phyloP scores from a whole-genome alignment of 345 rosid genomes.

The Eucalyptus regnans region DNA sequence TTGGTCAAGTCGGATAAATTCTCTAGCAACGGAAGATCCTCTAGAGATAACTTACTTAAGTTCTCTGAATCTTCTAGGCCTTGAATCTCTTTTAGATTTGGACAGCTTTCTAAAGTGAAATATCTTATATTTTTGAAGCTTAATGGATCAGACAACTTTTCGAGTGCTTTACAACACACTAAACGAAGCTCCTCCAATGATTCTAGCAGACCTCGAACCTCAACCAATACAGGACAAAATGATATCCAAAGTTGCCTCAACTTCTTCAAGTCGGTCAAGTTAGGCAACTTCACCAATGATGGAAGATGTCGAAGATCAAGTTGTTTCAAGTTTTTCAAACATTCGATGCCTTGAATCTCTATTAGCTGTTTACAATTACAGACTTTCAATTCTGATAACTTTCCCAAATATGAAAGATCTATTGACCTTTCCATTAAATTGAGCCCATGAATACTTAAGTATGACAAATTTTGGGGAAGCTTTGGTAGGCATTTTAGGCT shows the following conservation, averaged over 20 bases:
- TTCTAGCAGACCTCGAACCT: accelerated
- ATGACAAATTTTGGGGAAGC: not conserved
- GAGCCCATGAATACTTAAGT: not conserved
- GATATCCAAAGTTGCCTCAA: not conserved
- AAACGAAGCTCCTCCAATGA: not conserved
- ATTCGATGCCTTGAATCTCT: too few species aligned
- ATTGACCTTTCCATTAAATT: too few species aligned
- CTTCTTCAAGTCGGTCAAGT: not conserved
- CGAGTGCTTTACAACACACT: too few species aligned
- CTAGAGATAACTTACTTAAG: too few species aligned
- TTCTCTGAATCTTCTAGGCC: too few species aligned
- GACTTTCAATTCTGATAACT: not conserved
- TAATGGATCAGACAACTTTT: too few species aligned
- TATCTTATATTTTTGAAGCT: too few species aligned
- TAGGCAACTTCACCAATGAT: accelerated
- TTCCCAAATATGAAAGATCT: not conserved
- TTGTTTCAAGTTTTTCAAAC: too few species aligned
- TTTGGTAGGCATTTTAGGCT: not conserved
- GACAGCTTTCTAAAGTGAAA: too few species aligned
- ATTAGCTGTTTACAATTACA: accelerated
- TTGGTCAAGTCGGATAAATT: too few species aligned
- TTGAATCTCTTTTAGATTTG: too few species aligned
- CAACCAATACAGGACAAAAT: not conserved
- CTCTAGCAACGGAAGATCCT: too few species aligned
- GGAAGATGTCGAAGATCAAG: accelerated